Base-by-base conservation (phyloP, 2,329 filamentous ascomycete genomes). In the Arthrinium phaeospermum region DNA sequence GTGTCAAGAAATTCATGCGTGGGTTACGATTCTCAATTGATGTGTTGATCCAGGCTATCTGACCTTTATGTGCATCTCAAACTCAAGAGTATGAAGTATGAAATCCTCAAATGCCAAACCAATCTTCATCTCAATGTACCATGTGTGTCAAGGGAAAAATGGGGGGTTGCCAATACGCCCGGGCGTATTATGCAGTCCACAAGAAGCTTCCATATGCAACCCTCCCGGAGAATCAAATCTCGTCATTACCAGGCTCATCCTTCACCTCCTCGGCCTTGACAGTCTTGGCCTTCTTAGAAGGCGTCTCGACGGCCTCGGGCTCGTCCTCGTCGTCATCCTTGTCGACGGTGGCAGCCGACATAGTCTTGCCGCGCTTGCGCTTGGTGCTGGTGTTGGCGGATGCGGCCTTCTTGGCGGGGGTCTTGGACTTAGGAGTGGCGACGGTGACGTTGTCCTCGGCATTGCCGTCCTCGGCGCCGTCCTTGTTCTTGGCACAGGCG, bases 361-460 rank as follows among this genome's bases (percentile, higher is more conserved):
- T 34, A 10, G 57, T 4, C 27, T 10, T 19, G 27, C 27, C 27
- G 16, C 34, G 34, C 57, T 64, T 64, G 22, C 57, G 30, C n/a
- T 68, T 75, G 27, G 77, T 78, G 22, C 78, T 78, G 34, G 79
- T 83, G 74, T 71, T 79, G 41, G 77, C 79, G 24, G 72, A 74
- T 24, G 37, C 37, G 10, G 75, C 70, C 57, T 76, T 78, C 67
- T 75, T 77, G 68, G 76, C 76, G 24, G 74, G 70, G 30, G 75
- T 73, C 71, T 77, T 77, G 53, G 74, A 72, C 41, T 68, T 68
- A 10, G 49, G 47, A 49, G 37, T 45, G 53, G 57, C 24, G 27
- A 41, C 27, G 30, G n/a, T 19, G 22, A 24, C 14, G n/a, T 37
- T 27, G 22, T 44, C 47, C 30, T 53, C 27, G 16, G 13, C 13